Evolutionary conservation across 176 grass and related monocot genomes (phyloP).

Genomic region (Oryza meridionalis): DNA sequence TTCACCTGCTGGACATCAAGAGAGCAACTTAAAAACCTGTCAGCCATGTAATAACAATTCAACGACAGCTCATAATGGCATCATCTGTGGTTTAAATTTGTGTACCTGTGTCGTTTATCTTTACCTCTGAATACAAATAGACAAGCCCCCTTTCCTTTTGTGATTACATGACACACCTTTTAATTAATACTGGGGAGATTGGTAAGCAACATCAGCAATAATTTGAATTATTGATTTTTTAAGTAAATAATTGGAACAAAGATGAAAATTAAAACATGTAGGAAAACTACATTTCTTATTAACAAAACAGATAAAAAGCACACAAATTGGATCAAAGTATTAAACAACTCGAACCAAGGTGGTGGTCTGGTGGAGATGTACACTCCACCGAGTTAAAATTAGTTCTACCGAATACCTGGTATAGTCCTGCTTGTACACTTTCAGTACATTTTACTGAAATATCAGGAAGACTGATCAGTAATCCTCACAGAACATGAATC

Average conservation of each 20-base stretch:
- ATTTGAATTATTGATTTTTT: background rate
- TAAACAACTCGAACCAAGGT: background rate
- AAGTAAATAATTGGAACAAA: background rate
- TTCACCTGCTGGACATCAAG: background rate
- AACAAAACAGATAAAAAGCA: background rate
- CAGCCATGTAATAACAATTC: background rate
- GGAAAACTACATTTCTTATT: background rate
- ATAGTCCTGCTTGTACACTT: background rate
- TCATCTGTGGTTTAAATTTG: slow-evolving; percentile 17
- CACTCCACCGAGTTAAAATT: background rate
- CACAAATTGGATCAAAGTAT: background rate
- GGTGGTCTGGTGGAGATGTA: background rate
- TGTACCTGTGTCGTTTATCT: background rate
- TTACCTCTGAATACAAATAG: background rate
- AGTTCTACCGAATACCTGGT: background rate
- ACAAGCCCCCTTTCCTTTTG: background rate
- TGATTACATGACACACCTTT: background rate
- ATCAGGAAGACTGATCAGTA: background rate
- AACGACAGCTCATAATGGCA: background rate
- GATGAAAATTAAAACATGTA: background rate
- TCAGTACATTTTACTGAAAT: too few species aligned
- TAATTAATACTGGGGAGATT: background rate
- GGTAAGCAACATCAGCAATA: background rate
- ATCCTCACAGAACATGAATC: background rate
- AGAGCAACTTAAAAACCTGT: background rate